Base-by-base conservation (phyloP, 495 filamentous ascomycete species). In the Polyplosphaeria fusca region DNA sequence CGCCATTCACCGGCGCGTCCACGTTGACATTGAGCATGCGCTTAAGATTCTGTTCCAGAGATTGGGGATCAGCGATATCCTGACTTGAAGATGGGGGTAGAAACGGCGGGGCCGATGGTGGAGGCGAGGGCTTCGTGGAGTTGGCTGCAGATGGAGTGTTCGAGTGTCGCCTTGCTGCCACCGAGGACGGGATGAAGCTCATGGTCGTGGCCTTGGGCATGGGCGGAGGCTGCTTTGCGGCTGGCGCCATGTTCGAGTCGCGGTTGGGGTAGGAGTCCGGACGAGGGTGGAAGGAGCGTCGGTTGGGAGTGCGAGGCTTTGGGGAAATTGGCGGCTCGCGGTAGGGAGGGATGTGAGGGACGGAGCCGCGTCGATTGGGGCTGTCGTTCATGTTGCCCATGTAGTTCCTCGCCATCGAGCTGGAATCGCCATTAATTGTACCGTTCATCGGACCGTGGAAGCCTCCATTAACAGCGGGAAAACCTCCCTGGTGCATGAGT, bases 11-110 rank as follows among this genome's bases (percentile, higher is more conserved):
- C n/a, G n/a, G n/a, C n/a, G n/a, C n/a, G n/a, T n/a, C n/a, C n/a
- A n/a, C n/a, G n/a, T n/a, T n/a, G n/a, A 62, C 2, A 35, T 62
- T 62, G 38, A 62, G 59, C 39, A 62, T 26, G 18, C 52, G 59
- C 22, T 62, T 56, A 5, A 62, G 45, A 11, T 62, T 41, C 45
- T 58, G 26, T 41, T 57, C 59, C 22, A 62, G 19, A 52, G 57
- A 52, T 22, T 30, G 11, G 5, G 48, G 4, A 48, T 48, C 39
- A 7, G 39, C 9, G 9, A 18, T 42, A 20, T 9, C 39, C 7
- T 7, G 14, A 11, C 7, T 18, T 11, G 39, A 12, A 11, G 39
- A 42, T 11, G 30, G 5, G 18, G 39, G 11, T 11, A 42, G 39
- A 9, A 18, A 9, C 5, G 9, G 11, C 9, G 39, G 11, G n/a